phyloP scores from a whole-genome alignment of 148 eudicot genomes.

The Pouteria glomerata region DNA sequence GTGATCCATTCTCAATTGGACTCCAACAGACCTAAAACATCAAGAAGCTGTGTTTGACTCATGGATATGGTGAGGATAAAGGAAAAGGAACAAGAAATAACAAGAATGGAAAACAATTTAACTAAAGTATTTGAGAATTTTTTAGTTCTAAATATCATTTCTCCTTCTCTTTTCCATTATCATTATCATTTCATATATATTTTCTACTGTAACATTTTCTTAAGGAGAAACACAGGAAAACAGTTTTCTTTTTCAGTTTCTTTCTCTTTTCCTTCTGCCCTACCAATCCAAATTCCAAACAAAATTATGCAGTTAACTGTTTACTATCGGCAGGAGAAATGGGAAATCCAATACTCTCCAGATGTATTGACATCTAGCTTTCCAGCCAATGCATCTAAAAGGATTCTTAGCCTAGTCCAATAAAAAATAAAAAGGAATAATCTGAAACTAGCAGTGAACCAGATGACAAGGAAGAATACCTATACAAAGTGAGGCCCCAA shows the following conservation, averaged over 20 bases:
- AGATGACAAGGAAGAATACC: conserved; percentile 44
- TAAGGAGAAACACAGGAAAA: neutral
- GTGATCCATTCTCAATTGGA: neutral
- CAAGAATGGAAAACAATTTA: neutral
- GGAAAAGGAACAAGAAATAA: neutral
- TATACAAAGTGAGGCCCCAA: conserved; percentile 91
- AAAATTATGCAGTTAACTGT: too few relatives aligned
- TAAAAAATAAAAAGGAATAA: neutral
- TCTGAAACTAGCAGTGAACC: neutral
- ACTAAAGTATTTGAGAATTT: neutral
- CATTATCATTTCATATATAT: neutral
- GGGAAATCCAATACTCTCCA: neutral
- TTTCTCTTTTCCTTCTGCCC: neutral
- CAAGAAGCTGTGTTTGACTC: neutral
- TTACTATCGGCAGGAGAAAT: too few relatives aligned
- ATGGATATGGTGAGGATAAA: neutral
- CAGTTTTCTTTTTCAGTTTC: neutral
- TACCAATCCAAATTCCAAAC: neutral
- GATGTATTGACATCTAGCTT: neutral
- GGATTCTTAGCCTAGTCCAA: neutral
- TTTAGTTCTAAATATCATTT: neutral
- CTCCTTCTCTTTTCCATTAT: neutral
- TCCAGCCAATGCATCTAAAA: neutral
- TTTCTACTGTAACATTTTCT: too few relatives aligned
- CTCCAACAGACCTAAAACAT: neutral